A percentile compares a stretch with the other conserved stretches of the same genome.
Evolutionary conservation across 805 yeast genomes (phyloP).

Genomic region (Lachancea mirantina): DNA sequence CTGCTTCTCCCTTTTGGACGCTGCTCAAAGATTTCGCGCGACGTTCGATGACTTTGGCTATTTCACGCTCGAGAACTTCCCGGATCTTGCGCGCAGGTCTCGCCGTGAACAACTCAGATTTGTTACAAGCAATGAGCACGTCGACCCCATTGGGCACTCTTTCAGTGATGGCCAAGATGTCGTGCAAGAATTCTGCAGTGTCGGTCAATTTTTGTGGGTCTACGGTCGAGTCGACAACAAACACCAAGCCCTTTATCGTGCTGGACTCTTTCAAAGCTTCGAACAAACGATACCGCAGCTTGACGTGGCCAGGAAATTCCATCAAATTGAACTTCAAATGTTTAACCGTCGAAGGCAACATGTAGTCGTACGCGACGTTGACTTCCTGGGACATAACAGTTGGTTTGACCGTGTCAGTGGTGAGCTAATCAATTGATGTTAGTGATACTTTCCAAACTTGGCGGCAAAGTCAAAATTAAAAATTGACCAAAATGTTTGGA

Average conservation of each 20-base stretch:
- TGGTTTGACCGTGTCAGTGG: conserved; percentile 23
- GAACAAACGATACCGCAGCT: conserved; percentile 51
- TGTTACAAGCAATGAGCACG: conserved; percentile 73
- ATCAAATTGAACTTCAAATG: conserved; percentile 44
- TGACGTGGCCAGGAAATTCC: conserved; percentile 87
- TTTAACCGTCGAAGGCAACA: conserved; percentile 35
- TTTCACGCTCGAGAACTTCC: conserved; percentile 54
- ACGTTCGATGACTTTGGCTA: conserved; percentile 44
- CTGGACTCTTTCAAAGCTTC: conserved; percentile 40
- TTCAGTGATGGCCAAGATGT: conserved; percentile 58
- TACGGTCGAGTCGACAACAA: conserved; percentile 68
- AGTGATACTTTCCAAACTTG: neutral
- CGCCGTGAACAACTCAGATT: conserved; percentile 77
- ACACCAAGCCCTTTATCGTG: conserved; percentile 60
- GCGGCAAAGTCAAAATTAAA: neutral
- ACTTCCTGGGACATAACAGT: conserved; percentile 50
- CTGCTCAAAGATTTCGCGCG: conserved; percentile 37
- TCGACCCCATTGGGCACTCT: conserved; percentile 59
- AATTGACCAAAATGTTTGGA: neutral
- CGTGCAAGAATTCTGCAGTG: conserved; percentile 53
- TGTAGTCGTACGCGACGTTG: conserved; percentile 32
- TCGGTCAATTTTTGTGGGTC: conserved; percentile 41
- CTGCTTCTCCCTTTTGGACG: conserved; percentile 25
- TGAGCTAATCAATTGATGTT: conserved; percentile 13
- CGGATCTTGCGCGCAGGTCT: conserved; percentile 60